Evolutionary conservation across 2,329 filamentous ascomycete species (phyloP), one percentile per base, ranked within the genome.

Genomic region (Apiospora kogelbergensis): DNA sequence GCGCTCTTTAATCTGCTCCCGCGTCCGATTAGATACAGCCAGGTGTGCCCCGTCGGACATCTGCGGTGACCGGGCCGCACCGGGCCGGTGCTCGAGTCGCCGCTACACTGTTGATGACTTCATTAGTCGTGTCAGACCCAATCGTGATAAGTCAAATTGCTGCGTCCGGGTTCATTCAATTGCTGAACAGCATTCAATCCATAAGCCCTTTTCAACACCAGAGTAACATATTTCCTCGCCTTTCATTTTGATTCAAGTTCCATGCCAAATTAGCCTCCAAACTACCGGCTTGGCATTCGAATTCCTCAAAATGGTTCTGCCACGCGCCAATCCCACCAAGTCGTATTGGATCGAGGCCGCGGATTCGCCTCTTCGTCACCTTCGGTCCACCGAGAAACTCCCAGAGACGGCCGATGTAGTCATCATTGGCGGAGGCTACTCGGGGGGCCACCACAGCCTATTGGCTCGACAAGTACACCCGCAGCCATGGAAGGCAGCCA

Each of bases 391-490:
- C 1, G 40, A 67, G 2, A 48, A 72, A 6, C 68, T 73, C 1
- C 72, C 72, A 3, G 40, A 65, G 0, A 41, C 72, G n/a, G 70
- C 70, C 1, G 73, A 76, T 40, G 67, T 75, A 3, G 69, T 78
- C 6, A 72, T 76, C 30, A 69, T 76, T 53, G 74, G 74, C 2
- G 73, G 72, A 46, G 74, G 74, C 15, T 75, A 74, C 57, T 68
- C 74, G 13, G 74, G 74, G 73, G 1, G 74, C 75, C 26, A 67
- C 76, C 7, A 70, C 73, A 5, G 75, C 76, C 15, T 77, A 77
- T 57, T 77, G 75, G 73, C 68, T 78, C 6, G 71, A 75, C 45
- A 76, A 76, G 68, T 71, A 75, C 71, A 68, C 71, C 17, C 65
- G 48, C 15, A 44, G 64, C 30, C 46, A 70, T 68, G 69, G 57